phyloP scores from a whole-genome alignment of 2,329 filamentous ascomycete genomes.

The Fusarium heterosporum region DNA sequence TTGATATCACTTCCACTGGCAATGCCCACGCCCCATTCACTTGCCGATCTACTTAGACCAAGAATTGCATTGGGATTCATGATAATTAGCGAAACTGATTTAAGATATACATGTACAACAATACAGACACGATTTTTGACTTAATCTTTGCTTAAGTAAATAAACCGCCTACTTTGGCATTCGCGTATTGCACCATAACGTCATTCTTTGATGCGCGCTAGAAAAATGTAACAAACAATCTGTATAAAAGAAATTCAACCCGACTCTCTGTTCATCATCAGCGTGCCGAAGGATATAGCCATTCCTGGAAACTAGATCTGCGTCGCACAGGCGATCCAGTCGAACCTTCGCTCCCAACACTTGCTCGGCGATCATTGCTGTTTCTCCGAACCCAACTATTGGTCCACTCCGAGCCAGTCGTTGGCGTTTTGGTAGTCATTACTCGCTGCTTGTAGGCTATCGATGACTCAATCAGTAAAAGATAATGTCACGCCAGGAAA shows the following conservation, averaged over 20 bases:
- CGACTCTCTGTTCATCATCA: no score
- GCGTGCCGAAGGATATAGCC: conserved; percentile 38
- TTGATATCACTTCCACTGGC: conserved; percentile 30
- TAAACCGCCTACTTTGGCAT: no score
- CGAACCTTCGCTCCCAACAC: conserved; percentile 34
- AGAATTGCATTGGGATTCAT: neutral
- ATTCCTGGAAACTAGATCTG: conserved; percentile 36
- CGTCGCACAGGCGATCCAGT: conserved; percentile 19
- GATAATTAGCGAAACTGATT: conserved; percentile 14
- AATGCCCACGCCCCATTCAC: conserved; percentile 43
- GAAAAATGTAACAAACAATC: no score
- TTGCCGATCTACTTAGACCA: conserved; percentile 25
- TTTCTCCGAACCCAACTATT: conserved; percentile 33
- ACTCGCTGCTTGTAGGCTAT: conserved; percentile 38
- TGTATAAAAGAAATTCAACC: no score
- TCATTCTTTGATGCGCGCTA: neutral
- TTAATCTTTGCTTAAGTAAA: neutral
- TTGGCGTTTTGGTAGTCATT: conserved; percentile 32
- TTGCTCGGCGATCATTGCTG: conserved; percentile 31
- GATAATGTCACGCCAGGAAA: accelerated
- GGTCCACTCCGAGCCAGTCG: conserved; percentile 26
- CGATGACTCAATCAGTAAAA: neutral
- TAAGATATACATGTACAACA: conserved; percentile 9
- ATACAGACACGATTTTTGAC: conserved; percentile 1
- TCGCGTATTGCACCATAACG: neutral